phyloP scores from a whole-genome alignment of 148 eudicot species.

The Nepenthes gracilis region DNA sequence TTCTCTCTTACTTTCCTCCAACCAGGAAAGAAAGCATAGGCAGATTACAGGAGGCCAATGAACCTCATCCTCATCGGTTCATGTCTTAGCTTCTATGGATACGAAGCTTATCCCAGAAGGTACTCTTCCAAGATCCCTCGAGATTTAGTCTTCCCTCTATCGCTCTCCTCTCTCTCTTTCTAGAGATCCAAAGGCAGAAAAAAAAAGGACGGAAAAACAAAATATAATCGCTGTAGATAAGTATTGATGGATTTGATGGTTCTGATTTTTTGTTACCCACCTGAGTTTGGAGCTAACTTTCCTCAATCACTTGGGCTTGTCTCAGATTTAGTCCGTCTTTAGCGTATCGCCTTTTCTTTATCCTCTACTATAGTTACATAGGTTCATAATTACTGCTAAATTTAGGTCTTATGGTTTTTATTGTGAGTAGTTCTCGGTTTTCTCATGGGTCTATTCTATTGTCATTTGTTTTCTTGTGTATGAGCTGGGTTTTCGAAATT shows the following conservation, averaged over 20 bases:
- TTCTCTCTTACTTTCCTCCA: background rate
- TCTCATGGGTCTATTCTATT: background rate
- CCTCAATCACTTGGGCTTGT: background rate
- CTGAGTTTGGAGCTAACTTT: background rate
- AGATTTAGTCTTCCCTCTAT: background rate
- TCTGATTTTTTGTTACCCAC: conserved; percentile 1
- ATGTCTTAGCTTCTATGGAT: conserved; percentile 6
- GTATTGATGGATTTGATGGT: conserved; percentile 3
- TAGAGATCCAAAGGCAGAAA: background rate
- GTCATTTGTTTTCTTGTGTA: background rate
- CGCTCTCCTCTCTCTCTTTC: background rate
- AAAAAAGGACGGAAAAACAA: background rate
- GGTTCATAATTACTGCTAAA: background rate
- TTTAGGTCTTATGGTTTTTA: background rate
- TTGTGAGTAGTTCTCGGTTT: background rate
- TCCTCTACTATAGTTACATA: background rate
- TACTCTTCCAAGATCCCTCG: conserved; percentile 6
- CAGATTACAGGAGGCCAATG: background rate
- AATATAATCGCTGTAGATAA: too few relatives aligned
- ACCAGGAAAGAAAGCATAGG: background rate
- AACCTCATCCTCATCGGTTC: conserved; percentile 7
- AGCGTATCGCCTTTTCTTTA: background rate
- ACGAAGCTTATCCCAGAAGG: conserved; percentile 10
- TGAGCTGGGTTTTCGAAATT: background rate
- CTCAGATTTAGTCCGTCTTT: background rate